A percentile compares a stretch with the other conserved stretches of the same genome.
Conservation (phyloP, 2,329 filamentous ascomycete genomes). For the Epichloe bromicola region DNA sequence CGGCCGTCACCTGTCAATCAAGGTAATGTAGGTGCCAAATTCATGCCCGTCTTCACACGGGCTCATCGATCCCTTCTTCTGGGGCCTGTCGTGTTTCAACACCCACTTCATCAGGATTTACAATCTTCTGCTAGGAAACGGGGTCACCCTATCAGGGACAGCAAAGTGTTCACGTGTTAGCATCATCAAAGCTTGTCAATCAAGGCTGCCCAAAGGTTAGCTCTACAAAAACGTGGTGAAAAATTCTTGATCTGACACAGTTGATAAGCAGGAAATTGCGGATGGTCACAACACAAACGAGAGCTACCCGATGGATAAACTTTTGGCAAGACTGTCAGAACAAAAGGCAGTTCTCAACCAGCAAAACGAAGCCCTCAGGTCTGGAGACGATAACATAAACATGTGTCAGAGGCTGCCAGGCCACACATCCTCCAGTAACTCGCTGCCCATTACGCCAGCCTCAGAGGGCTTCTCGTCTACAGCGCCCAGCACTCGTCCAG, state of each 20-base stretch:
- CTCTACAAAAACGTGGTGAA: background rate
- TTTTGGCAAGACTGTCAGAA: conserved; percentile 61
- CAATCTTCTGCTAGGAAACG: conserved; percentile 9
- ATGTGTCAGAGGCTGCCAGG: conserved; percentile 25
- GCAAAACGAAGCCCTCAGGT: conserved; percentile 42
- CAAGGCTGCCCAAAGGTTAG: conserved; percentile 40
- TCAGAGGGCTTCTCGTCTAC: conserved; percentile 39
- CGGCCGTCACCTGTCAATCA: conserved; percentile 6
- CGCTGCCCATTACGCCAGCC: conserved; percentile 49
- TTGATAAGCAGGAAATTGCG: conserved; percentile 27
- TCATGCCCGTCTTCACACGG: background rate
- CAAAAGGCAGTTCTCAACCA: conserved; percentile 49
- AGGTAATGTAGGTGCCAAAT: conserved; percentile 10
- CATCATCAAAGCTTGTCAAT: conserved; percentile 42
- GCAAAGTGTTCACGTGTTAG: conserved; percentile 33
- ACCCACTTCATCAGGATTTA: background rate
- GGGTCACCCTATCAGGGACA: conserved; percentile 16
- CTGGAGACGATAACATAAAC: conserved; percentile 21
- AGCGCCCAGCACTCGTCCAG: conserved; percentile 36
- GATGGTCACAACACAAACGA: conserved; percentile 20
- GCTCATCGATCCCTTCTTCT: background rate
- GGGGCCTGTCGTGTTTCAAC: background rate
- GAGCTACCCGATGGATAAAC: conserved; percentile 51
- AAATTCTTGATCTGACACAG: conserved; percentile 5
- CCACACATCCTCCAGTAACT: conserved; percentile 40